Conservation (phyloP, 2,329 filamentous ascomycete species). For the Acephala macrosclerotiorum region DNA sequence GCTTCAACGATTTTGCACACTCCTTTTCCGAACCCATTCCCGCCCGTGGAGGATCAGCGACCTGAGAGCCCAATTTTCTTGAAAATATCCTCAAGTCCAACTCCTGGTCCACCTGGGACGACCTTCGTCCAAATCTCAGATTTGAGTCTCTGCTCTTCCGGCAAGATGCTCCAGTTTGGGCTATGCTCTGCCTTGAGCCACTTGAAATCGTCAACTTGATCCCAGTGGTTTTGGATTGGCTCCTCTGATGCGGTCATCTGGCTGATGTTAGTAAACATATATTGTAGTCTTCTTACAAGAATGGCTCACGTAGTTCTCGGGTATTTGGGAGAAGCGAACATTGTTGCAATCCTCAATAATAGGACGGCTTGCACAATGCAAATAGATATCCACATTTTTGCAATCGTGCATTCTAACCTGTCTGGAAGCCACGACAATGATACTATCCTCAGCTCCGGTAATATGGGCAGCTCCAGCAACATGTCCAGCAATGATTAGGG, state of each 20-base stretch:
- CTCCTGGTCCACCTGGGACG: constrained; percentile 68
- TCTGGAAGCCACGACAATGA: constrained; percentile 81
- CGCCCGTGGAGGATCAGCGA: neutral
- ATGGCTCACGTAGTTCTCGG: constrained; percentile 69
- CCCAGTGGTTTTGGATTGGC: constrained; percentile 73
- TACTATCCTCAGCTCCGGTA: constrained; percentile 74
- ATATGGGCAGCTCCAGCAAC: constrained; percentile 85
- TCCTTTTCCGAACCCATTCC: neutral
- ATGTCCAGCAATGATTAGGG: constrained; percentile 79
- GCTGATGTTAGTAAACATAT: constrained; percentile 21
- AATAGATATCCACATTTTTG: constrained; percentile 80
- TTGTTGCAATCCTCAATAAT: constrained; percentile 90
- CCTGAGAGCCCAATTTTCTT: constrained; percentile 51
- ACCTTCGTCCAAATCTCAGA: constrained; percentile 74
- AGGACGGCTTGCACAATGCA: constrained; percentile 81
- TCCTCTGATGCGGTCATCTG: constrained; percentile 39
- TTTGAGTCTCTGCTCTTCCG: constrained; percentile 63
- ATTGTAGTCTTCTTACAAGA: neutral
- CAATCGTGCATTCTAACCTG: constrained; percentile 96
- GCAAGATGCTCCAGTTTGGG: constrained; percentile 84
- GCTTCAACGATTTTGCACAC: neutral
- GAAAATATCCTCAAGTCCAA: constrained; percentile 71
- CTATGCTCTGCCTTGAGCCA: constrained; percentile 89
- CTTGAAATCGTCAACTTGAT: constrained; percentile 96
- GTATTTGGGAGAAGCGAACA: constrained; percentile 82